phyloP scores from a whole-genome alignment of 768 basidiomycete species.

The Lactarius hengduanensis region DNA sequence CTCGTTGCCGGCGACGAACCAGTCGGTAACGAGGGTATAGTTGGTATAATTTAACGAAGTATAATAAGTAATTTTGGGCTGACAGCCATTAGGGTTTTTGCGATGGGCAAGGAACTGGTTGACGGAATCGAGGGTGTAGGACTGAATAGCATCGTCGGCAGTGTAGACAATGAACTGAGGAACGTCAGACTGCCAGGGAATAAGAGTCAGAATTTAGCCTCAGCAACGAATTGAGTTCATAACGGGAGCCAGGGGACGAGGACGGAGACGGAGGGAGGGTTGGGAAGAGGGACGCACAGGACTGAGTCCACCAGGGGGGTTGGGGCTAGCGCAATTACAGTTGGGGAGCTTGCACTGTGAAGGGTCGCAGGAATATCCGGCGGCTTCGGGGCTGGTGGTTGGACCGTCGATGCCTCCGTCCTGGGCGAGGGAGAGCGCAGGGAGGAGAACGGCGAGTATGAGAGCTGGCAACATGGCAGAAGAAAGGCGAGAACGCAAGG shows the following conservation, averaged over 20 bases:
- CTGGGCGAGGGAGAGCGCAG: constrained; percentile 33
- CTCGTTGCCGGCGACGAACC: constrained; percentile 81
- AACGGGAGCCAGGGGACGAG: not conserved
- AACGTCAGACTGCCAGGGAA: constrained; percentile 47
- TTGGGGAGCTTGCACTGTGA: constrained; percentile 61
- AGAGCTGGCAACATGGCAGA: constrained; percentile 17
- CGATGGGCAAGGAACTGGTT: constrained; percentile 75
- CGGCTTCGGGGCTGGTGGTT: constrained; percentile 50
- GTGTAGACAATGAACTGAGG: constrained; percentile 73
- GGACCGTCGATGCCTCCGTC: constrained; percentile 58
- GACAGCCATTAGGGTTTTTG: constrained; percentile 73
- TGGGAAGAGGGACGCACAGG: constrained; percentile 46
- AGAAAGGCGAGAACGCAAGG: not conserved
- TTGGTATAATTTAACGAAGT: constrained; percentile 72
- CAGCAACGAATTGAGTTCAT: not conserved
- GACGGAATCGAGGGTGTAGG: constrained; percentile 70
- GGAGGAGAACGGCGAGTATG: constrained; percentile 26
- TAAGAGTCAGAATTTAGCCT: not conserved
- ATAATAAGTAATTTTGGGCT: constrained; percentile 75
- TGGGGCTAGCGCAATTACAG: constrained; percentile 72
- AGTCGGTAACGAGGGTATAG: constrained; percentile 73
- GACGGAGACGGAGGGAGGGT: no score
- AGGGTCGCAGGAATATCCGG: constrained; percentile 71
- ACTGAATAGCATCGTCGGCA: constrained; percentile 75
- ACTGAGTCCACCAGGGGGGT: constrained; percentile 66